Evolutionary conservation across 805 yeast species (phyloP).

Genomic region (Lachancea kluyveri): DNA sequence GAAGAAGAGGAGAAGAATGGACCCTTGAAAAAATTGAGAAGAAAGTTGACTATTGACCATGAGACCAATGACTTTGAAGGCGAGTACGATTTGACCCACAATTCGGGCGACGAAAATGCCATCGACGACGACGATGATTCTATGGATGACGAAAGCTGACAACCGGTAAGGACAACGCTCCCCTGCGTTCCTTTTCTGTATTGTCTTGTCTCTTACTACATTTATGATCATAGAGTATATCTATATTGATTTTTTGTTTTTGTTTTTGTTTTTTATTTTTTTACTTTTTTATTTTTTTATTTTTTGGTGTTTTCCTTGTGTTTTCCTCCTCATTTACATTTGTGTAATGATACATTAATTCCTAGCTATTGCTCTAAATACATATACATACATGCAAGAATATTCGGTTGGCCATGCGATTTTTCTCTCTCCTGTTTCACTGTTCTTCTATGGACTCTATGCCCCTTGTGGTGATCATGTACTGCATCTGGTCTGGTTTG

Average conservation of each 20-base stretch:
- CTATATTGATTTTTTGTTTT: no score
- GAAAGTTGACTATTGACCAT: conserved; percentile 33
- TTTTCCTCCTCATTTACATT: neutral
- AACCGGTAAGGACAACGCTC: no score
- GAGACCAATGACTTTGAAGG: conserved; percentile 35
- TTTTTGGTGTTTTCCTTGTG: no score
- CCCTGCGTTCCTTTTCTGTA: no score
- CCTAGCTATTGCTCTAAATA: neutral
- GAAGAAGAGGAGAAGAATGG: conserved; percentile 16
- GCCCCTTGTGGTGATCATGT: conserved; percentile 23
- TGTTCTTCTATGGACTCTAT: conserved; percentile 14
- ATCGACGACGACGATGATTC: conserved; percentile 32
- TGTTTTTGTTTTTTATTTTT: no score
- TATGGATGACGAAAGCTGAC: conserved; percentile 11
- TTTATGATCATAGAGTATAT: no score
- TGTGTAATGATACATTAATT: neutral
- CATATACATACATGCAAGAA: neutral
- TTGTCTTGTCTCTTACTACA: no score
- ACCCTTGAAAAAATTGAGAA: conserved; percentile 9
- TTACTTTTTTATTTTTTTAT: no score
- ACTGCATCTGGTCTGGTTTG: conserved; percentile 18
- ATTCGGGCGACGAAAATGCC: conserved; percentile 33
- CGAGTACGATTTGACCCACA: conserved; percentile 40
- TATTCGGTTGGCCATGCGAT: neutral
- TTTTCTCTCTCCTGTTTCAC: no score